Evolutionary conservation across 208 protist species (phyloP).

Genomic region (Phytomonas sp.): DNA sequence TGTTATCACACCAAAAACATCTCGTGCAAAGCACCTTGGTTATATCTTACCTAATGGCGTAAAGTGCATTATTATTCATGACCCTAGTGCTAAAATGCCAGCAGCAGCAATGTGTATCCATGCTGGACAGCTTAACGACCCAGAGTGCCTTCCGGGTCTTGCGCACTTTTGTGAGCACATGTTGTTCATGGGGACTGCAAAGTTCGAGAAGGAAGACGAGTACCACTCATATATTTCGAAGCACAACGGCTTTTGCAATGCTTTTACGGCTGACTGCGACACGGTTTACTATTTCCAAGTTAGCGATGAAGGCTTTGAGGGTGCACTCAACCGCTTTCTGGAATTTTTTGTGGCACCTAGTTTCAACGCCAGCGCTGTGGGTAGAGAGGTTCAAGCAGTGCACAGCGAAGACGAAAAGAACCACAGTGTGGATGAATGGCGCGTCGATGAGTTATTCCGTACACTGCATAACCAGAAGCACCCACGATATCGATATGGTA

Average conservation of each 20-base stretch:
- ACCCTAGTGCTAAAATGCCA: constrained; percentile 39
- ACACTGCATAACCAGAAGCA: constrained; percentile 45
- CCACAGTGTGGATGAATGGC: constrained; percentile 77
- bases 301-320: constrained; percentile 47
- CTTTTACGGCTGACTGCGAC: constrained; percentile 60
- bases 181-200: constrained; percentile 91
- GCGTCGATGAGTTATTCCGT: constrained; percentile 61
- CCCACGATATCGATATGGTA: constrained; percentile 77
- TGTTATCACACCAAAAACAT: constrained; percentile 39
- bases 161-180: constrained; percentile 93
- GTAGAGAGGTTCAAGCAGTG: constrained; percentile 89
- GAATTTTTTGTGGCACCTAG: constrained; percentile 91
- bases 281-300: constrained; percentile 91
- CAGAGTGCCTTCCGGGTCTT: constrained; percentile 54
- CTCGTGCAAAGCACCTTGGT: constrained; percentile 32
- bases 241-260: constrained; percentile 75
- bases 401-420: constrained; percentile 93
- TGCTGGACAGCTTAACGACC: constrained; percentile 64
- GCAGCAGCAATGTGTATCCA: constrained; percentile 72
- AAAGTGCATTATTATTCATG: constrained; percentile 67
- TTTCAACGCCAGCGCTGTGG: constrained; percentile 66
- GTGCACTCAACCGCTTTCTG: constrained; percentile 87
- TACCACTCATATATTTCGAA: constrained; percentile 70
- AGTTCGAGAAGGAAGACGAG: constrained; percentile 87
- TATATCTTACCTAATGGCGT: constrained; percentile 67